Evolutionary conservation across 2,329 filamentous ascomycete genomes (phyloP), one percentile per base, ranked within the genome.

Genomic region (Monilinia aucupariae): DNA sequence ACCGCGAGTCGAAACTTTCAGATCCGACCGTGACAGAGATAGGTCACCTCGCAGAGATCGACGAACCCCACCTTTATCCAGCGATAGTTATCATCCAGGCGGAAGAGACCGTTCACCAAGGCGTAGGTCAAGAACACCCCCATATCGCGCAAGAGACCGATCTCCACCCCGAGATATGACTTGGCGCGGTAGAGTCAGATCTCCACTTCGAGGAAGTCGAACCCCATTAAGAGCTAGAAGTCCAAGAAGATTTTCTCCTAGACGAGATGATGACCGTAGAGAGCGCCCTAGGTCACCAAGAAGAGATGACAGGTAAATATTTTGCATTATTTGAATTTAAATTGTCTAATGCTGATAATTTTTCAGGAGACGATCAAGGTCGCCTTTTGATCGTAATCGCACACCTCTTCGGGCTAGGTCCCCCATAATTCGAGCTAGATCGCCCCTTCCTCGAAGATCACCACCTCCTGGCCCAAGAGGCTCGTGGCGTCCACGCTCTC

Each of bases 401-500:
- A 62, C 65, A 30, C 54, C 66, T 17, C 64, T 66, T 59, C 73
- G 72, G 50, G 66, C 65, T 39, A 56, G 53, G 45, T 56, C 65
- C 20, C 54, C 66, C 15, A 64, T 66, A 10, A 64, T 66, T 54
- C 72, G 72, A 51, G 65, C 66, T 41, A 69, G 73, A 67, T 74
- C 73, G 30, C 73, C 73, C 47, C 58, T 73, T 12, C 60, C 66
- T 30, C 68, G 72, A 64, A 69, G 72, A 67, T 74, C 73, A 41
- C 73, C 72, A 45, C 72, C 73, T 41, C 62, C 69, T 60, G 70
- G 79, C 55, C 76, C 76, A 51, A 65, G 73, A 68, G 70, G 69
- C 27, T 66, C 63, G 37, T 71, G 65, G 56, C 68, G 72, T 43
- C 65, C 65, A 47, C 79, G 81, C 53, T 81, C 83, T 47, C 79